Evolutionary conservation across 345 rosid genomes (phyloP).

Genomic region (Raphanus sativus): DNA sequence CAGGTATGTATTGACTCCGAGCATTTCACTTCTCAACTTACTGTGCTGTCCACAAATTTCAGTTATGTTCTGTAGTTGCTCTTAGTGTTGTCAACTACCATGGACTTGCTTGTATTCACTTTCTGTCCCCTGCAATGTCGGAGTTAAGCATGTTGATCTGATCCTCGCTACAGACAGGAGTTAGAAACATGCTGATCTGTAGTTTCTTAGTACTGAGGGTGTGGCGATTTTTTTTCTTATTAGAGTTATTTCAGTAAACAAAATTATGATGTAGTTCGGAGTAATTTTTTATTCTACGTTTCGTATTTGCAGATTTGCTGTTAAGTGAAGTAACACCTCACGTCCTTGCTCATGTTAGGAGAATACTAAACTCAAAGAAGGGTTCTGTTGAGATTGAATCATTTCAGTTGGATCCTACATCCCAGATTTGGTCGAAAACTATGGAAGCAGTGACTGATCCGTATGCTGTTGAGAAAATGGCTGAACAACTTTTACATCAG

Average conservation of each 20-base stretch:
- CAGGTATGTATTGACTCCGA: constrained; percentile 55
- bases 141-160: not conserved
- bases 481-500: constrained; percentile 78
- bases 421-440: constrained; percentile 62
- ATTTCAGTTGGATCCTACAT: constrained; percentile 47
- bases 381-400: constrained; percentile 43
- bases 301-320: constrained; percentile 65
- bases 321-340: constrained; percentile 60
- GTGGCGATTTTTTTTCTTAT: constrained; percentile 5
- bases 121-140: not conserved
- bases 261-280: constrained; percentile 4
- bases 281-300: not conserved
- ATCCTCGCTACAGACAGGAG: not conserved
- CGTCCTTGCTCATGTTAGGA: constrained; percentile 58
- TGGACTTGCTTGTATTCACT: constrained; percentile 7
- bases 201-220: not conserved
- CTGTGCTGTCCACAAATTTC: not conserved
- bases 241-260: constrained; percentile 16
- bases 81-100: constrained; percentile 14
- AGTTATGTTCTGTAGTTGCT: not conserved
- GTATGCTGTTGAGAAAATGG: constrained; percentile 75
- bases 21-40: constrained; percentile 8
- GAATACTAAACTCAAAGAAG: constrained; percentile 46
- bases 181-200: no score
- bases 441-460: constrained; percentile 71